Evolutionary conservation across 2,329 filamentous ascomycete genomes (phyloP), one percentile per base, ranked within the genome.

Genomic region (Colletotrichum camelliae): DNA sequence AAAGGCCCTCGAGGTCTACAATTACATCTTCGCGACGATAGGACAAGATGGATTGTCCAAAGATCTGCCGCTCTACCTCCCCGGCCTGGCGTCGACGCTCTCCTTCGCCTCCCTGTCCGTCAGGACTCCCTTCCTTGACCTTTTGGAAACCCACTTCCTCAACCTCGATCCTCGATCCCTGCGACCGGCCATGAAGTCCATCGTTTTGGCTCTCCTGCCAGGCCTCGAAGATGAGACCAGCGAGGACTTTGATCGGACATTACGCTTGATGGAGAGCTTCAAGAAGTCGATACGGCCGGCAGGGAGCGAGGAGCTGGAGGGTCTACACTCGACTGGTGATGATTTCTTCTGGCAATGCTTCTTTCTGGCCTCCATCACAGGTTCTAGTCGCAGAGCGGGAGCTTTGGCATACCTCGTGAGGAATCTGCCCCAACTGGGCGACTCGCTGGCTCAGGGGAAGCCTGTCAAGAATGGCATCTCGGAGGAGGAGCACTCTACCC

Each of bases 331-430:
- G 61, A 89, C 89, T 10, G 92, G 93, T 12, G 95, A 96, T 78
- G 94, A 95, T 78, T 98, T 97, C 84, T 99, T 98, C 83, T 99
- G 97, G 97, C 97, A 99, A 86, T 98, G 96, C 83, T 94, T 99
- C 82, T 98, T 99, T 81, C 87, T 99, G 21, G 95, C 96, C 12
- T 94, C 95, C 21, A 97, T 99, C 76, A 98, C 97, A 1, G 96
- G 96, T 80, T 91, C 95, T 57, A 96, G 93, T 76, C 91, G 96
- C 76, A 92, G 97, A 71, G 93, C 95, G 78, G 97, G 97, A 31
- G 96, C 96, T 52, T 88, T 99, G 74, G 96, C 96, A 37, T 99
- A 97, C 83, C 88, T 99, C 55, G 89, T 92, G 65, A 93, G 96
- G 74, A 92, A 92, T 80, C 87, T 99, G 35, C 97, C 97, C 24